Evolutionary conservation across 371 early-diverging fungal genomes (phyloP).

Genomic region (Capniomyces stellatus): DNA sequence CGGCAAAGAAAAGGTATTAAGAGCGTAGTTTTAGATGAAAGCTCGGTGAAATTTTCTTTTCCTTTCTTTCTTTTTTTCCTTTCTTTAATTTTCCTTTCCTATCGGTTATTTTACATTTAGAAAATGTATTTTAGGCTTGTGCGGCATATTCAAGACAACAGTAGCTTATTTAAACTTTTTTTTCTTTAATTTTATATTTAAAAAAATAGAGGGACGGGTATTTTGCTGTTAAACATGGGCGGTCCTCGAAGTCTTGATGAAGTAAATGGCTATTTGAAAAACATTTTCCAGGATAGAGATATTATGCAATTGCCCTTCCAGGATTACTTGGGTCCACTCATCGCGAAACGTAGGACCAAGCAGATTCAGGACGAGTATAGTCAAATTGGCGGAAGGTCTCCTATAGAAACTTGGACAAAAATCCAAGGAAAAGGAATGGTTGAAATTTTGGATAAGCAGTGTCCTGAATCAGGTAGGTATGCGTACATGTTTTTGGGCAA

Average conservation of each 20-base stretch:
- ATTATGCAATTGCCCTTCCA: constrained; percentile 83
- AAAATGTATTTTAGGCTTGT: no score
- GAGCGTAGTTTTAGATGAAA: no score
- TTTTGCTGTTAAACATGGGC: constrained; percentile 85
- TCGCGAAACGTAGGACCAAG: constrained; percentile 69
- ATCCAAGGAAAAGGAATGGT: constrained; percentile 68
- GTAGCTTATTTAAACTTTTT: no score
- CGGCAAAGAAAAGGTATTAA: no score
- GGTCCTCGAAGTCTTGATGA: constrained; percentile 64
- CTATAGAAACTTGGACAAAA: constrained; percentile 77
- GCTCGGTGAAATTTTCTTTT: no score
- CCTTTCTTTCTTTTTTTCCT: no score
- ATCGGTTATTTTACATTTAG: no score
- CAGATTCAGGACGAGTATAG: constrained; percentile 77
- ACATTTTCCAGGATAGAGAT: constrained; percentile 87
- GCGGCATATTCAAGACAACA: no score
- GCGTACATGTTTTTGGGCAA: no score
- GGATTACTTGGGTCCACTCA: constrained; percentile 44
- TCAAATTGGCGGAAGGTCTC: constrained; percentile 88
- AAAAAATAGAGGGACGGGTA: constrained; percentile 36
- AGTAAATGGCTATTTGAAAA: constrained; percentile 61
- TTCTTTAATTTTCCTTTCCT: no score
- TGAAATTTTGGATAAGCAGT: constrained; percentile 47
- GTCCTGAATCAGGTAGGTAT: constrained; percentile 52
- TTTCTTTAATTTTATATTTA: no score